Percentiles rank a stretch among this genome's conserved stretches.
Conservation (phyloP, 768 basidiomycete genomes). For the Mrakia gelida region DNA sequence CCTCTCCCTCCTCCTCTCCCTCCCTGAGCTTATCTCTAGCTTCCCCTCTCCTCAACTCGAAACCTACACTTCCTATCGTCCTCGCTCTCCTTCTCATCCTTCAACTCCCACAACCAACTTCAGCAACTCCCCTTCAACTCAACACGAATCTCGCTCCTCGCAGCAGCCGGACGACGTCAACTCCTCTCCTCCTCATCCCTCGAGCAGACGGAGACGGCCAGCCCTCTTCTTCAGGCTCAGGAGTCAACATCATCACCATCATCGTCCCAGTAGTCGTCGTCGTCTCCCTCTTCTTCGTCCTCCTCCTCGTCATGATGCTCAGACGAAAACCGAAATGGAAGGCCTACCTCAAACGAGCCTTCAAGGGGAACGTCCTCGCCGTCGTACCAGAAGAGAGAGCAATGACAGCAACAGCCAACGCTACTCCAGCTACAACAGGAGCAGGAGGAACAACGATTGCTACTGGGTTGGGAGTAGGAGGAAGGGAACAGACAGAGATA, state of each 20-base stretch:
- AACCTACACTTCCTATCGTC: background rate
- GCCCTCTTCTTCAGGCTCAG: too few species aligned
- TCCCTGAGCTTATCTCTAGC: background rate
- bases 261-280: background rate
- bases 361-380: background rate
- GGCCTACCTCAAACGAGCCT: background rate
- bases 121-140: background rate
- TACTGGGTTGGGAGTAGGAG: background rate
- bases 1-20: background rate
- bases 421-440: background rate
- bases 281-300: background rate
- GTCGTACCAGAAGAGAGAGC: background rate
- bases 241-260: background rate
- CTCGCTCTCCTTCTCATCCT: background rate
- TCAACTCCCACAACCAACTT: background rate
- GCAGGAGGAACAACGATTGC: background rate
- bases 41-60: background rate
- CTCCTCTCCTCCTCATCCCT: background rate
- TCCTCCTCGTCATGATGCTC: background rate
- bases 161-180: background rate
- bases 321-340: constrained; percentile 1
- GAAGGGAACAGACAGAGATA: background rate
- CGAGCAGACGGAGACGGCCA: background rate
- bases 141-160: background rate
- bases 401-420: background rate